These are phyloP conservation scores for Polytrichum formosum DNA, from an alignment of 225 moss, liverwort and hornwort species.

Conservation along the genomic window DNA sequence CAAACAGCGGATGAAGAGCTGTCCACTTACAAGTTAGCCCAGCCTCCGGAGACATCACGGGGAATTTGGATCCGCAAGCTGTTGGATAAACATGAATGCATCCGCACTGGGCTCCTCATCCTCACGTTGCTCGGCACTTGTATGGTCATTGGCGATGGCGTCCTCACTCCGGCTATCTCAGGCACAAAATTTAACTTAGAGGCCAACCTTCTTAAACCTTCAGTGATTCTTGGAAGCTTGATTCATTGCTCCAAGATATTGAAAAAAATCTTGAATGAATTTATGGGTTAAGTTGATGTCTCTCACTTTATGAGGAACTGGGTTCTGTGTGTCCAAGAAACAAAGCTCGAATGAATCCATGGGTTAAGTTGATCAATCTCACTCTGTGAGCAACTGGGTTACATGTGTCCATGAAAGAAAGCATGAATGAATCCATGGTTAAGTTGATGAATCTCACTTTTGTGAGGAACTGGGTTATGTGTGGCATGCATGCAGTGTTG, in stretches of 20 bases:
- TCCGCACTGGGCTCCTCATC: constrained; percentile 59
- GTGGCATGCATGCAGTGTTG: constrained; percentile 50
- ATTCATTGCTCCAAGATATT: too few species aligned
- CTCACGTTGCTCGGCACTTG: constrained; percentile 79
- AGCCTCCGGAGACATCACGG: constrained; percentile 16
- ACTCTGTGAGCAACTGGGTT: not conserved
- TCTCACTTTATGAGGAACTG: too few species aligned
- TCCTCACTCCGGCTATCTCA: constrained; percentile 86
- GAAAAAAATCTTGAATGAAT: too few species aligned
- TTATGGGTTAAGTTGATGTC: too few species aligned
- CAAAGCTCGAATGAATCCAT: not conserved
- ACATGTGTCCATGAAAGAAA: not conserved
- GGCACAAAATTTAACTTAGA: constrained; percentile 25
- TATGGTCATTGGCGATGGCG: constrained; percentile 93
- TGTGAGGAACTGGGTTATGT: not conserved
- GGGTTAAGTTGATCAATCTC: not conserved
- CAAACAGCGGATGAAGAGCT: constrained; percentile 71
- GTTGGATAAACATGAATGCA: constrained; percentile 51
- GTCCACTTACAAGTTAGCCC: constrained; percentile 56
- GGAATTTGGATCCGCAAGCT: constrained; percentile 39
- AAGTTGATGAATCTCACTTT: not conserved
- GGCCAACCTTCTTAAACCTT: too few species aligned
- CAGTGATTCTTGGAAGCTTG: too few species aligned
- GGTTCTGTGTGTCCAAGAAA: not conserved
- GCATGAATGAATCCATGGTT: not conserved